phyloP scores from a whole-genome alignment of 2,329 filamentous ascomycete genomes.

The Kalmusia sp. region DNA sequence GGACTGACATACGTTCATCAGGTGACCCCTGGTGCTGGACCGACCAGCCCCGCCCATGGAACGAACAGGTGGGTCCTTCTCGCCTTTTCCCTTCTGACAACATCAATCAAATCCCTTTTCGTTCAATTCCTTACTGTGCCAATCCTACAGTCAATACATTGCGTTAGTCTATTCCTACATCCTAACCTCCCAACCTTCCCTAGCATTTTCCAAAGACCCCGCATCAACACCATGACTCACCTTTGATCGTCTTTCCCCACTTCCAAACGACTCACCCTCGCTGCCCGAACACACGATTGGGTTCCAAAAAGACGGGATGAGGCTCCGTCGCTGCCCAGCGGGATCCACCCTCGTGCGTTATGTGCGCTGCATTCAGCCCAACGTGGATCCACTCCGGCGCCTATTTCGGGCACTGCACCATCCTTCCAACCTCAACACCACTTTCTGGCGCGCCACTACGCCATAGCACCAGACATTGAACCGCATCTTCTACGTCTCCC shows the following conservation, averaged over 20 bases:
- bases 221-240: slow-evolving; percentile 5
- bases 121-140: too few relatives aligned
- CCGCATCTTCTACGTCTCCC: too few relatives aligned
- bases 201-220: background rate
- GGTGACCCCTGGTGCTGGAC: background rate
- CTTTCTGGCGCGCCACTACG: background rate
- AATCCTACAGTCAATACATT: too few relatives aligned
- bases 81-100: background rate
- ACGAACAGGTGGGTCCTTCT: slow-evolving; percentile 3
- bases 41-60: background rate
- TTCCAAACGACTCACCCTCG: slow-evolving; percentile 7
- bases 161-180: background rate
- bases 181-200: background rate
- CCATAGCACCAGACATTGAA: background rate
- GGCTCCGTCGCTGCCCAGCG: slow-evolving; percentile 17
- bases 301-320: slow-evolving; percentile 13
- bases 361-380: slow-evolving; percentile 16
- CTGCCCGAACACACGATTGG: slow-evolving; percentile 18
- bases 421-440: slow-evolving; percentile 5
- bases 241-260: background rate
- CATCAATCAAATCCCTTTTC: background rate
- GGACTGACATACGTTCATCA: background rate
- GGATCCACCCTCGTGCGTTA: slow-evolving; percentile 14
- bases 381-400: slow-evolving; percentile 14
- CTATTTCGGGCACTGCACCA: slow-evolving; percentile 11